Conservation (phyloP, 2,329 filamentous ascomycete species). For the Mollisia scopiformis region DNA sequence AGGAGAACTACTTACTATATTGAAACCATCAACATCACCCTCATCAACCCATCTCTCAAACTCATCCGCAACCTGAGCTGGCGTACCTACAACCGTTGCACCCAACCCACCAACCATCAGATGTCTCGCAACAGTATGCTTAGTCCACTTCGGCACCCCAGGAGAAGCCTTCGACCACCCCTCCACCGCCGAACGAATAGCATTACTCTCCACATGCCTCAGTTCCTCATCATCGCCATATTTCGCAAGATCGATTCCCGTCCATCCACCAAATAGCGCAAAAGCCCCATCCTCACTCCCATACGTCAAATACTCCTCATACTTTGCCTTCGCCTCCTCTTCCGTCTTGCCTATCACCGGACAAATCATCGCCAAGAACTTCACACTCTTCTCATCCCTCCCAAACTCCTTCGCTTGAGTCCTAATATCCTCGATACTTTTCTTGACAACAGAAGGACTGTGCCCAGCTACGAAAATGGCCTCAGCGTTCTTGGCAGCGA, state of each 20-base stretch:
- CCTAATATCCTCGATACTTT: conserved; percentile 50
- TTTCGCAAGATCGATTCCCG: conserved; percentile 62
- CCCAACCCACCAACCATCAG: conserved; percentile 40
- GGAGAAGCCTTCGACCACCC: conserved; percentile 59
- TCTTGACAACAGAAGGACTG: conserved; percentile 53
- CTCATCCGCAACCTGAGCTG: conserved; percentile 42
- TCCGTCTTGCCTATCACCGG: conserved; percentile 66
- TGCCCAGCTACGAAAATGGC: conserved; percentile 67
- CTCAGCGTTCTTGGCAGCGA: conserved; percentile 70
- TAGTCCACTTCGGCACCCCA: conserved; percentile 70
- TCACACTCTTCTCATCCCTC: conserved; percentile 60
- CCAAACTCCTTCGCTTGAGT: conserved; percentile 50
- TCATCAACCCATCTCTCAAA: conserved; percentile 69
- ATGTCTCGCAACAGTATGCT: conserved; percentile 68
- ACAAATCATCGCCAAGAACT: conserved; percentile 66
- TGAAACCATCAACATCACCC: conserved; percentile 75
- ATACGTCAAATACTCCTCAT: conserved; percentile 36
- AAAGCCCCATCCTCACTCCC: conserved; percentile 53
- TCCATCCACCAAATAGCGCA: conserved; percentile 76
- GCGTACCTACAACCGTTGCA: conserved; percentile 5
- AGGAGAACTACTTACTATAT: conserved; percentile 50
- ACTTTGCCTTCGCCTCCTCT: conserved; percentile 65
- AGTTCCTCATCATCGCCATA: conserved; percentile 66
- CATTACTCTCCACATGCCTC: conserved; percentile 48
- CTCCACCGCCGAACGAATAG: conserved; percentile 53